Evolutionary conservation across 371 early-diverging fungal genomes (phyloP), one percentile per base, ranked within the genome.

Genomic region (Umbelopsis sp.): DNA sequence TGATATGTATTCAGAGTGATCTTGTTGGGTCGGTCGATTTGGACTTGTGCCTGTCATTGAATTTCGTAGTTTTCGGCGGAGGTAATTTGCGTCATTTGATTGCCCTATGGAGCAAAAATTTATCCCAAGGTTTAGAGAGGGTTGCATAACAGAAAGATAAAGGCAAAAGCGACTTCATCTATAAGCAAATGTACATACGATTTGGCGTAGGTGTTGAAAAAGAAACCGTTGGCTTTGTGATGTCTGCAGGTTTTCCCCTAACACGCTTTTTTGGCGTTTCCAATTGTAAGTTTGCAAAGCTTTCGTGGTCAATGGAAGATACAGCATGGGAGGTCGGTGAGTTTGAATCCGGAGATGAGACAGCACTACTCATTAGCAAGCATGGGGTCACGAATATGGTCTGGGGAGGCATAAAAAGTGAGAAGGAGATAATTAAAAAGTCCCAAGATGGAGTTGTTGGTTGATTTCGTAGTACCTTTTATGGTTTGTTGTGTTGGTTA

Each of bases 391-490:
- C 57, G 35, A 57, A 57, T 29, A 57, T 57, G 57, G 57, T 57
- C 57, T 57, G 57, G 32, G 57, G 57, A 57, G 57, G 57, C 57
- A 57, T 57, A 18, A 32, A 35, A 32, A 7, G 57, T 57, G 29
- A 57, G 9, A 16, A 57, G 22, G 16, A 57, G 35, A 35, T 24
- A 35, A 37, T 7, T 5, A 35, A 35, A 25, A 29, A 35, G 32
- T 12, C 3, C 29, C 16, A 0, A 16, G 29, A 16, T 57, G 20
- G 20, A 25, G 18, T 57, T 29, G 0, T n/a, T 35, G 57, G 57
- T 57, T 57, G 57, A 57, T 57, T 57, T 57, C 35, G 35, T 18
- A 57, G 57, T 57, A 57, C 57, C 57, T 57, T 57, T 57, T 57
- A 35, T 57, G 35, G 57, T 35, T 35, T 29, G 57, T 35, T 57